phyloP scores from a whole-genome alignment of 108 stramenopile genomes.

The Fragilaria radians region DNA sequence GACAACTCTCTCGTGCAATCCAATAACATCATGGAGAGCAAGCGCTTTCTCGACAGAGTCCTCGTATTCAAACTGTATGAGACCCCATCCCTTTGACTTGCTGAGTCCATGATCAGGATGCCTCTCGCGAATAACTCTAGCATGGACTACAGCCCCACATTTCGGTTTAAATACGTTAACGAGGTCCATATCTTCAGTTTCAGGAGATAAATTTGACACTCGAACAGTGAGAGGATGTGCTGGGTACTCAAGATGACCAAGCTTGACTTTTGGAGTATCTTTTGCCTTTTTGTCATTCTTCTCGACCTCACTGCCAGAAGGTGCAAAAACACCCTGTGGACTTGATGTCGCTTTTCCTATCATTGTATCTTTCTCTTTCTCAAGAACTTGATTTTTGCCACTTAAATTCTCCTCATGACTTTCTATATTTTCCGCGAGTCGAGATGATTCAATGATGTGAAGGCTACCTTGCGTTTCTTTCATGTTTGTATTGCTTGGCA shows the following conservation, averaged over 20 bases:
- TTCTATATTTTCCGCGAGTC: too few species aligned
- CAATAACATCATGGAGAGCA: conserved; percentile 48
- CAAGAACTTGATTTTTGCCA: too few species aligned
- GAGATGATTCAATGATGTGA: too few species aligned
- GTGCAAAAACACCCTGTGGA: too few species aligned
- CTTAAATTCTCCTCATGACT: too few species aligned
- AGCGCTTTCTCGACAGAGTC: conserved; percentile 75
- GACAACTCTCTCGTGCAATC: conserved; percentile 57
- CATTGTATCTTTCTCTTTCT: too few species aligned
- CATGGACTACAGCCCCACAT: conserved; percentile 78
- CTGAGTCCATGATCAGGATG: conserved; percentile 33
- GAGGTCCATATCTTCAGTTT: conserved; percentile 83
- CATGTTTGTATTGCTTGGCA: too few species aligned
- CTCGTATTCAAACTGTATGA: conserved; percentile 84
- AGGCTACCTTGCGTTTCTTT: too few species aligned
- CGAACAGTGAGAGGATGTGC: conserved; percentile 87
- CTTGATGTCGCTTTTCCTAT: too few species aligned
- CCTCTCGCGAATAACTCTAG: conserved; percentile 78
- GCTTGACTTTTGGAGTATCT: conserved; percentile 51
- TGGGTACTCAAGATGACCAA: conserved; percentile 77
- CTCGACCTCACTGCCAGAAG: too few species aligned
- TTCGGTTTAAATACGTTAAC: conserved; percentile 59
- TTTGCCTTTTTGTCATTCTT: conserved; percentile 37
- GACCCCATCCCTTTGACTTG: conserved; percentile 68
- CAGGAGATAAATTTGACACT: conserved; percentile 49